phyloP scores from a whole-genome alignment of 768 basidiomycete species.

The Podaxis mareebaensis region DNA sequence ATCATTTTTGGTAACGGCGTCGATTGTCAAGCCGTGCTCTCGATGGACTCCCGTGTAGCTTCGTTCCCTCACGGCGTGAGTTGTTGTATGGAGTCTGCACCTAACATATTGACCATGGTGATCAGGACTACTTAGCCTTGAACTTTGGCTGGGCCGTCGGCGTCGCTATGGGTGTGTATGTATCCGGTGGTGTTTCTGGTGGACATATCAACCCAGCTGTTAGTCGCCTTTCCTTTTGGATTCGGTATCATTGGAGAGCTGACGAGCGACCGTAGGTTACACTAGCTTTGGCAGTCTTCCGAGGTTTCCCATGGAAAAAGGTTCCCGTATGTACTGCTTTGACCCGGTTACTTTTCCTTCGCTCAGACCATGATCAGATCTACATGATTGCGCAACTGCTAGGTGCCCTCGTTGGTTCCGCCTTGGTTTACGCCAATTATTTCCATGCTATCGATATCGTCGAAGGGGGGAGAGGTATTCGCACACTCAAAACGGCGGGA shows the following conservation, averaged over 20 bases:
- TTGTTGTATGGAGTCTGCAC: neutral
- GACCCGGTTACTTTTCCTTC: neutral
- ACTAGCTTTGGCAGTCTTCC: constrained; percentile 63
- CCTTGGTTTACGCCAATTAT: constrained; percentile 63
- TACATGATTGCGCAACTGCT: constrained; percentile 52
- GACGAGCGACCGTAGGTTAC: constrained; percentile 50
- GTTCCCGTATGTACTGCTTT: constrained; percentile 49
- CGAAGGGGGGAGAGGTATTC: constrained; percentile 54
- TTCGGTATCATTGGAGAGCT: constrained; percentile 2
- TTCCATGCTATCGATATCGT: constrained; percentile 65
- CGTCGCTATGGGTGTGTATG: constrained; percentile 68
- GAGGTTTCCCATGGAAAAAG: constrained; percentile 79
- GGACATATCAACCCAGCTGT: constrained; percentile 79
- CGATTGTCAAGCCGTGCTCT: constrained; percentile 57
- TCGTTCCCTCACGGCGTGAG: constrained; percentile 54
- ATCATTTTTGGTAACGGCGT: constrained; percentile 62
- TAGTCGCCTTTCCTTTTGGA: constrained; percentile 20
- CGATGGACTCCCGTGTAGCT: constrained; percentile 44
- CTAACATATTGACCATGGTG: neutral
- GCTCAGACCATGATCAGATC: constrained; percentile 19
- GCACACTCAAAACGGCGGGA: constrained; percentile 58
- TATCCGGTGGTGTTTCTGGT: constrained; percentile 64
- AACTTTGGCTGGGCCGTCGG: constrained; percentile 61
- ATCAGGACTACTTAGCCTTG: constrained; percentile 47
- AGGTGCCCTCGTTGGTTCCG: constrained; percentile 59